Conservation (phyloP, 2,329 filamentous ascomycete species). For the Aureobasidium musti region DNA sequence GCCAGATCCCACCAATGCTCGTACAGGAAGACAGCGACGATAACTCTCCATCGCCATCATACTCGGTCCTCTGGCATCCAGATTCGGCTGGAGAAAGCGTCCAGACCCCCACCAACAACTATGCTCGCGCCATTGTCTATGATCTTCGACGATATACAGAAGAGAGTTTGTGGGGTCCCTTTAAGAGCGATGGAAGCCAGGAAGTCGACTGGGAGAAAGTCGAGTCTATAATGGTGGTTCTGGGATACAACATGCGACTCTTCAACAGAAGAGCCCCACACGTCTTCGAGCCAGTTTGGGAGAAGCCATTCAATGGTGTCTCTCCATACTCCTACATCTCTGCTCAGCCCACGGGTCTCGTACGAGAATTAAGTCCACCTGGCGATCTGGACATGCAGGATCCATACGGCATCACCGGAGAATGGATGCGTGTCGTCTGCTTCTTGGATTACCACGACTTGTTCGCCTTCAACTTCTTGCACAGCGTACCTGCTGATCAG, state of each 20-base stretch:
- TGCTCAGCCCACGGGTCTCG: neutral
- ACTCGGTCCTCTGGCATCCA: slow-evolving; percentile 5
- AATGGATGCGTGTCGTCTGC: slow-evolving; percentile 62
- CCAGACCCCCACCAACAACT: slow-evolving; percentile 43
- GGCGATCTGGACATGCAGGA: slow-evolving; percentile 47
- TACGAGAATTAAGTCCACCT: slow-evolving; percentile 26
- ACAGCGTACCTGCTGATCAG: slow-evolving; percentile 40
- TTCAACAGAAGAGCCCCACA: slow-evolving; percentile 49
- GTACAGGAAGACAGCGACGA: slow-evolving; percentile 32
- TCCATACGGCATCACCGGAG: slow-evolving; percentile 70
- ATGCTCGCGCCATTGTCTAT: slow-evolving; percentile 70
- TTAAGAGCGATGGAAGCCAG: slow-evolving; percentile 62
- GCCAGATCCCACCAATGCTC: slow-evolving; percentile 6
- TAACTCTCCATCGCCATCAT: slow-evolving; percentile 13
- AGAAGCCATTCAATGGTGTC: slow-evolving; percentile 58
- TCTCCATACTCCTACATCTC: slow-evolving; percentile 51
- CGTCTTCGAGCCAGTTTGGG: slow-evolving; percentile 58
- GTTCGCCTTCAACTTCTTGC: slow-evolving; percentile 68
- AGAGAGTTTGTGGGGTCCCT: slow-evolving; percentile 69
- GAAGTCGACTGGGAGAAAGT: slow-evolving; percentile 78
- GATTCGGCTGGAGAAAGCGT: neutral
- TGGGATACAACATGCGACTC: slow-evolving; percentile 62
- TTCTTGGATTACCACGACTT: slow-evolving; percentile 69
- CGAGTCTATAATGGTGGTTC: slow-evolving; percentile 70
- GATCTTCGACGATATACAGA: slow-evolving; percentile 69